Base-by-base conservation (phyloP, 2,329 filamentous ascomycete species). In the Kalmusia sp. region DNA sequence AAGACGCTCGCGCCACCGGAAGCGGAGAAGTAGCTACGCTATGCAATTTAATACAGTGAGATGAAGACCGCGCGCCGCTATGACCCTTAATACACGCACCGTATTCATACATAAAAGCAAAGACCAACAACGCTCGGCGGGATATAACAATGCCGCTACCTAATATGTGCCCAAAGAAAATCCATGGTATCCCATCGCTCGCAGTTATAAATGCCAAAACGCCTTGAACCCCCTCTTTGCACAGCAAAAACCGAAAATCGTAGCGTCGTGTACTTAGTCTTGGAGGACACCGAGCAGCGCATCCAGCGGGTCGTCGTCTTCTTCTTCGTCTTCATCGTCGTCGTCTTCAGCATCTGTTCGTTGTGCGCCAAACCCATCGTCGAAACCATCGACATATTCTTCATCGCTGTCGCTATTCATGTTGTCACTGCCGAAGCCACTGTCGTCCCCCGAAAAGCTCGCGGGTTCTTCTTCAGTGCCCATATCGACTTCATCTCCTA, bases 361-460 rank as follows among this genome's bases (percentile, higher is more conserved):
- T 21, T 46, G 27, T 2, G 34, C 37, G 6, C 30, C 43, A 14
- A 30, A 47, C 3, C 44, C 22, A 17, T 19, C 35, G 8, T 35
- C 46, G 11, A 35, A 35, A 5, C 53, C 55, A 27, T 54, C 57
- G 33, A 52, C 60, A 4, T 57, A 59, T 19, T 64, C 56, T 31
- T 56, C 57, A 6, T 63, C 62, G 48, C 61, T 61, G 4, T 58
- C 70, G 30, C 65, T 63, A 4, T 15, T 17, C 21, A 27, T 6
- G n/a, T 12, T 31, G 7, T 72, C 69, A 11, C 59, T 62, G 1
- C 57, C 71, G 48, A 72, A 71, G 1, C 60, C 64, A 34, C 68
- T 68, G 24, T 77, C 75, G n/a, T 72, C 68, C 1, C 62, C 73
- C 0, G 64, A 72, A 31, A 71, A 71, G 41, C 62, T 68, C 3